These are phyloP conservation scores for Leccinum broughii DNA, from an alignment of 768 basidiomycete species.

Conservation along the genomic window DNA sequence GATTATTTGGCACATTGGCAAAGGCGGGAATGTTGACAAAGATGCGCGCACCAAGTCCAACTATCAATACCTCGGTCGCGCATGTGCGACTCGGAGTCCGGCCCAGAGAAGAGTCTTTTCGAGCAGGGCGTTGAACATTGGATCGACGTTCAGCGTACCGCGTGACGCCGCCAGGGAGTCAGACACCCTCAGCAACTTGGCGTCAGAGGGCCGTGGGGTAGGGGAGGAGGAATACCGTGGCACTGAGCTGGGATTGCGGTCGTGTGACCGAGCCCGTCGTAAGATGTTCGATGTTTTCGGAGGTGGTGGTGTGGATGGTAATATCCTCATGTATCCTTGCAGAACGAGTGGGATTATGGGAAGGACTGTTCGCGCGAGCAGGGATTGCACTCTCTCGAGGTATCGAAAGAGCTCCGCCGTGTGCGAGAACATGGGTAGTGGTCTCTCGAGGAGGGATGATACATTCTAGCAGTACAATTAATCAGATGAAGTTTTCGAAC, in stretches of 20 bases:
- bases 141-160: slow-evolving; percentile 15
- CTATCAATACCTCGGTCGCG: slow-evolving; percentile 65
- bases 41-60: slow-evolving; percentile 61
- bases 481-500: too few species aligned
- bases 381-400: background rate
- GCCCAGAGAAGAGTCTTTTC: slow-evolving; percentile 68
- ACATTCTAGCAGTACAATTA: slow-evolving; percentile 40
- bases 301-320: background rate
- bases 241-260: slow-evolving; percentile 21
- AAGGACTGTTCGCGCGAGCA: background rate
- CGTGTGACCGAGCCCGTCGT: slow-evolving; percentile 11
- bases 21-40: slow-evolving; percentile 43
- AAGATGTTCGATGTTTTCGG: background rate
- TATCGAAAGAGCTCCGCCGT: slow-evolving; percentile 49
- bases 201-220: slow-evolving; percentile 18
- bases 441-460: slow-evolving; percentile 70
- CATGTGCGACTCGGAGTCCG: slow-evolving; percentile 56
- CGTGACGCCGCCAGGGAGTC: slow-evolving; percentile 9
- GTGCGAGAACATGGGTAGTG: slow-evolving; percentile 64
- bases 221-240: slow-evolving; percentile 17
- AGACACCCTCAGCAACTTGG: background rate
- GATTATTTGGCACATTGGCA: slow-evolving; percentile 3
- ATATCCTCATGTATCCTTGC: background rate
- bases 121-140: slow-evolving; percentile 47
- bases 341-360: background rate